Evolutionary conservation across 202 grass and related monocot species (phyloP), one percentile per base, ranked within the genome.

Genomic region (Digitaria exilis): DNA sequence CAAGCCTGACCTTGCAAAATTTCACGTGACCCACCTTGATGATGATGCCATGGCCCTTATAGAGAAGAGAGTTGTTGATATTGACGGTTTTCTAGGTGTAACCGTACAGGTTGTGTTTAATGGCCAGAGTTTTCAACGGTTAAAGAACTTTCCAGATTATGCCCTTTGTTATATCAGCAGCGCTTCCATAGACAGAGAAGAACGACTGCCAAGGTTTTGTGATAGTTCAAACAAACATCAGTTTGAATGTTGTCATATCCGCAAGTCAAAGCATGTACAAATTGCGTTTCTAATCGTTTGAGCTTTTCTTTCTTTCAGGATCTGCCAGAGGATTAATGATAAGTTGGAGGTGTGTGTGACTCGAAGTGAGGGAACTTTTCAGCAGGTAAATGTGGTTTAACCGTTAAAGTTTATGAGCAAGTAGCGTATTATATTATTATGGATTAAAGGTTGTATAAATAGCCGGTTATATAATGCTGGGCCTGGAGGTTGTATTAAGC

Each of bases 1-100:
- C 70, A 97, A 90, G 62, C 94, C 94, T 26, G 94, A 97, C 29
- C 84, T 97, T 82, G 84, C 60, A 52, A 97, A 97, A 77, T 97
- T 97, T n/a, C 85, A 85, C 10, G 92, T 97, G 94, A 85, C 75
- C 0, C 58, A 86, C 54, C 91, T 97, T 2, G 94, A 97, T 74
- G 84, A 85, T 25, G 92, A 97, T 58, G 94, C 87, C 5, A 86
- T 94, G 46, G 90, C 86, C 15, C 86, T 97, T 14, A 97, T 97
- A 88, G 90, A 58, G 86, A 97, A 94, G 74, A 84, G 92, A 82
- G 94, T 97, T 19, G 88, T 97, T 43, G 94, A 97, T 76, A 69
- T 97, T 63, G 94, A 89, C 0, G 94, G 91, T 32, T 90, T 80
- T 54, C 83, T 94, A 46, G 94, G 91, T 26, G 90, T 87, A 80